These are phyloP conservation scores for Dactylellina parvicollis DNA, from an alignment of 2,329 filamentous ascomycete genomes.

Conservation along the genomic window DNA sequence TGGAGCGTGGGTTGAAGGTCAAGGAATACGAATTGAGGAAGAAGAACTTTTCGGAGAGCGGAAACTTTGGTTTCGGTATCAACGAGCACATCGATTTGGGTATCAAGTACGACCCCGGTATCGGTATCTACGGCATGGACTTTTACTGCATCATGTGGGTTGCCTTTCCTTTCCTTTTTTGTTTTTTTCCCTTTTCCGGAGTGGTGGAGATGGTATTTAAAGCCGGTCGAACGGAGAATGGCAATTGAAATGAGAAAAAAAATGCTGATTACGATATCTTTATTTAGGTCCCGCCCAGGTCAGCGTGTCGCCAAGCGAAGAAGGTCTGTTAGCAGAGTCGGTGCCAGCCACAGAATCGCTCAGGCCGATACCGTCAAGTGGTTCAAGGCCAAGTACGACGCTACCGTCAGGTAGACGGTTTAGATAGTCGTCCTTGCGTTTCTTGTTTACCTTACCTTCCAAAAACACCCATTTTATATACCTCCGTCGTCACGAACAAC, in stretches of 20 bases:
- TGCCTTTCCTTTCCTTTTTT: background rate
- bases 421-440: conserved; percentile 18
- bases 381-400: conserved; percentile 81
- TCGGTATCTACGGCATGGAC: conserved; percentile 99
- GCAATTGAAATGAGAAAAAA: background rate
- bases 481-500: conserved; percentile 23
- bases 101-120: conserved; percentile 99
- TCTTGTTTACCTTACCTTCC: conserved; percentile 10
- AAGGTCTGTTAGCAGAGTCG: conserved; percentile 86
- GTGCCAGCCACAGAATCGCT: conserved; percentile 90
- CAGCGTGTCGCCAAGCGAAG: conserved; percentile 97
- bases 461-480: conserved; percentile 33
- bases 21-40: conserved; percentile 99
- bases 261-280: conserved; percentile 58
- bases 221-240: background rate
- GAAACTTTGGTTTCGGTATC: conserved; percentile 99
- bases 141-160: conserved; percentile 99
- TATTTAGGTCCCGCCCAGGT: conserved; percentile 84
- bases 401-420: conserved; percentile 89
- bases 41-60: conserved; percentile 99
- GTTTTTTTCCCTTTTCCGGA: no score
- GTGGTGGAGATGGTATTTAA: background rate
- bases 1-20: conserved; percentile 99
- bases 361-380: conserved; percentile 96
- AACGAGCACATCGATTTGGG: conserved; percentile 99